A percentile compares a stretch with the other conserved stretches of the same genome.
phyloP scores from a whole-genome alignment of 2,329 filamentous ascomycete species.

The Cytospora paraplurivora region DNA sequence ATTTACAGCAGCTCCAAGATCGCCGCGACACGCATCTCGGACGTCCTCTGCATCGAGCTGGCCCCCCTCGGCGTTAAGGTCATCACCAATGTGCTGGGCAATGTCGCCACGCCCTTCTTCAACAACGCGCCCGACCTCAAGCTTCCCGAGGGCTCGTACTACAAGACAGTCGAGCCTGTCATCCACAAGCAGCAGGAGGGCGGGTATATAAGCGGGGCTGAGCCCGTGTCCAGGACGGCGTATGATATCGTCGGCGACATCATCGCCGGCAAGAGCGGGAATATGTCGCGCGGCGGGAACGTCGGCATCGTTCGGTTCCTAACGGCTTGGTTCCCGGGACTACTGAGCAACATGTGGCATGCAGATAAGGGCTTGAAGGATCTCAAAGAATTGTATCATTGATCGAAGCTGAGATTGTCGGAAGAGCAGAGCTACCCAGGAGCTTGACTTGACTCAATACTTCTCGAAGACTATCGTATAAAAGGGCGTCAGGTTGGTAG shows the following conservation, averaged over 20 bases:
- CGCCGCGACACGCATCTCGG: slow-evolving; percentile 33
- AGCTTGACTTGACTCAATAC: no score
- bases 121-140: slow-evolving; percentile 9
- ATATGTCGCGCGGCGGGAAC: background rate
- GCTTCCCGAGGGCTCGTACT: slow-evolving; percentile 18
- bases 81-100: slow-evolving; percentile 32
- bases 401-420: background rate
- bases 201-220: background rate
- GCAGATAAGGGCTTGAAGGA: background rate
- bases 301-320: background rate
- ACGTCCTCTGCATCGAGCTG: slow-evolving; percentile 35
- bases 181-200: background rate
- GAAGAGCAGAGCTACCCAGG: background rate
- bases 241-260: background rate
- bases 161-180: slow-evolving; percentile 9
- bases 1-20: slow-evolving; percentile 36
- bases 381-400: background rate
- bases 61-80: slow-evolving; percentile 34
- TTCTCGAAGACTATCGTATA: no score
- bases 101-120: slow-evolving; percentile 12
- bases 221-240: background rate
- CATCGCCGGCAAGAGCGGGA: background rate
- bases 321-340: background rate
- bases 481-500: background rate
- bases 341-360: background rate